Evolutionary conservation across 306 rosid species (phyloP).

Genomic region (Quercus variabilis): DNA sequence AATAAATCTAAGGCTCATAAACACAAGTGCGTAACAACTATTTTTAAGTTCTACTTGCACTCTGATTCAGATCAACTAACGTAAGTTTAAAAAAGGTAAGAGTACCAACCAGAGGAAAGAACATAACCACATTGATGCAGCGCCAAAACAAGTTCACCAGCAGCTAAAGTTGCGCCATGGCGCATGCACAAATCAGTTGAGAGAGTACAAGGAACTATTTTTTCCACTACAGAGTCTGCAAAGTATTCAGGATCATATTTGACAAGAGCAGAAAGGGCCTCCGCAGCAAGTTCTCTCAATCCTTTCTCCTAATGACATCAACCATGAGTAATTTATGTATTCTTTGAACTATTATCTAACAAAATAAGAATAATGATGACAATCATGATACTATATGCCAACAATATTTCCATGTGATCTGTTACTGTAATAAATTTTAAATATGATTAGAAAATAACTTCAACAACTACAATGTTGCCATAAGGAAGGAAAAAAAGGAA

Average conservation of each 20-base stretch:
- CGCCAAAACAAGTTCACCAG: conserved; percentile 76
- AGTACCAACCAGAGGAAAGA: conserved; percentile 63
- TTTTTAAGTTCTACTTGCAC: not conserved
- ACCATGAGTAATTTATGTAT: conserved; percentile 20
- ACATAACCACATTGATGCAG: conserved; percentile 57
- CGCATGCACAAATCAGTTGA: conserved; percentile 96
- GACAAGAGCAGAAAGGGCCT: conserved; percentile 81
- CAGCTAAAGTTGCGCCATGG: conserved; percentile 88
- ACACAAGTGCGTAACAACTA: not conserved
- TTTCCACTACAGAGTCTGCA: conserved; percentile 57
- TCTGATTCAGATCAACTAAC: conserved; percentile 2
- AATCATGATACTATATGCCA: not conserved
- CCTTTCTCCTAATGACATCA: conserved; percentile 74
- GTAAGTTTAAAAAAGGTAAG: conserved; percentile 23
- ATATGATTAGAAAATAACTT: not conserved
- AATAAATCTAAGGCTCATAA: not conserved
- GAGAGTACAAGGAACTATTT: conserved; percentile 78
- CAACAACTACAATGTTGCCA: not conserved
- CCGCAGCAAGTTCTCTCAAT: conserved; percentile 90
- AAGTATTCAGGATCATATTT: conserved; percentile 76
- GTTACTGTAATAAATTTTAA: not conserved
- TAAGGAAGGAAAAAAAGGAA: not conserved
- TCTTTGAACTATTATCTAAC: conserved; percentile 18
- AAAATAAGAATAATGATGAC: conserved; percentile 12
- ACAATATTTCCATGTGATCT: not conserved